Evolutionary conservation across 257 asterid genomes (phyloP), one percentile per base, ranked within the genome.

Genomic region (Lantana camara): DNA sequence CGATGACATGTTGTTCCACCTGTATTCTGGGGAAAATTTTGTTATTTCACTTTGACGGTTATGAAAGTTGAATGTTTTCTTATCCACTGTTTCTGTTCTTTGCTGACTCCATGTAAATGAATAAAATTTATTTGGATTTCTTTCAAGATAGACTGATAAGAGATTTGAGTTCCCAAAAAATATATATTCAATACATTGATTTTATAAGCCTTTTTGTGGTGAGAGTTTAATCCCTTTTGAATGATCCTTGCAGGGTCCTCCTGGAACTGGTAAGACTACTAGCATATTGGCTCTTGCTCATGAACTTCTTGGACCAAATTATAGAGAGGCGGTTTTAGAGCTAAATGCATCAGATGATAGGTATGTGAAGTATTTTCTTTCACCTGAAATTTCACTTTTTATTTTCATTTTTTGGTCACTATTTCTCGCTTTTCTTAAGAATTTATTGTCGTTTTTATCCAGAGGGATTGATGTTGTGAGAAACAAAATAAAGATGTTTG

Each of bases 381-480:
- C 8, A 19, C 35, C 30, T 32, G 38, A 21, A 2, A 27, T 27
- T 27, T 27, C 5, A 27, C 32, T 2, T 5, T 27, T 67, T 63
- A 19, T 1, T 8, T 15, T 32, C 9, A 15, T 41, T 11, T 64
- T 22, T 59, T 21, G n/a, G 4, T 32, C 11, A n/a, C 34, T 29
- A 27, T 15, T 9, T 22, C 35, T 37, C 60, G 34, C 29, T 21
- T 60, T 52, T 65, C n/a, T 70, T 58, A 58, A 27, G 32, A 42
- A 9, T 17, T 22, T 62, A 21, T 62, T 54, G 13, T 56, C 62
- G 38, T 37, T 46, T 64, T 60, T 76, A 27, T 69, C 50, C 80
- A 90, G 99, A 74, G 99, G 97, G 37, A 94, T 94, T 56, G 97
- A 94, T 78, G 96, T 90, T 32, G 96, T 90, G 73, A 88, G 99